Evolutionary conservation across 495 filamentous ascomycete genomes (phyloP), one percentile per base, ranked within the genome.

Genomic region (Xylaria flabelliformis): DNA sequence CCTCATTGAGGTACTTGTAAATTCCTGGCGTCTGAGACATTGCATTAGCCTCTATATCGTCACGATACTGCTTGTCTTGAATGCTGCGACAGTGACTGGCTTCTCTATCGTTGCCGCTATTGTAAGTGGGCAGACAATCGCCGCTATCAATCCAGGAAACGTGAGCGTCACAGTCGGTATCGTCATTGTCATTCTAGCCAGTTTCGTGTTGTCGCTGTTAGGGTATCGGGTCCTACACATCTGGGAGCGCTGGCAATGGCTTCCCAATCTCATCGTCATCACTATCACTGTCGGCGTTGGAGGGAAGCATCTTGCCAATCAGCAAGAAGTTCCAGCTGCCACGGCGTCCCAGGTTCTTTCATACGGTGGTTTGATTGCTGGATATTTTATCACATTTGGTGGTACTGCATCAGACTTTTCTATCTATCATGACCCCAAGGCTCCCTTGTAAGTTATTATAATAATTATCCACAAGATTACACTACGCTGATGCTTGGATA

Each of bases 211-310:
- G 9, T 85, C 84, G 0, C 82, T 89, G 64, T 78, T 85, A 66
- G 87, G 87, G 7, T 88, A 87, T 74, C 80, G 80, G 21, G 80
- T 85, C 21, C 76, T 89, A 56, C 87, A 88, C 63, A 73, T 86
- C 26, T 88, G 84, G 75, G 83, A 87, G 75, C 84, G 87, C 15
- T 89, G 84, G 83, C 83, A 83, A 19, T 88, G 87, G 87, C 85
- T 88, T 39, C 85, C 87, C 19, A 85, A 83, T 26, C 78, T 88
- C 2, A 76, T 88, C 21, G 80, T 85, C 12, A 79, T 88, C 13
- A 76, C 83, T 58, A 83, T 89, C 34, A 78, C 85, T 17, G 83
- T 85, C 24, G 86, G 85, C 42, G 83, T 82, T 42, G 85, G 86
- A 0, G 86, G 83, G 51, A 78, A 83, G 67, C 72, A 84, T 67